Base-by-base conservation (phyloP, 1,284 basidiomycete species). In the Fomitopsis palustris region DNA sequence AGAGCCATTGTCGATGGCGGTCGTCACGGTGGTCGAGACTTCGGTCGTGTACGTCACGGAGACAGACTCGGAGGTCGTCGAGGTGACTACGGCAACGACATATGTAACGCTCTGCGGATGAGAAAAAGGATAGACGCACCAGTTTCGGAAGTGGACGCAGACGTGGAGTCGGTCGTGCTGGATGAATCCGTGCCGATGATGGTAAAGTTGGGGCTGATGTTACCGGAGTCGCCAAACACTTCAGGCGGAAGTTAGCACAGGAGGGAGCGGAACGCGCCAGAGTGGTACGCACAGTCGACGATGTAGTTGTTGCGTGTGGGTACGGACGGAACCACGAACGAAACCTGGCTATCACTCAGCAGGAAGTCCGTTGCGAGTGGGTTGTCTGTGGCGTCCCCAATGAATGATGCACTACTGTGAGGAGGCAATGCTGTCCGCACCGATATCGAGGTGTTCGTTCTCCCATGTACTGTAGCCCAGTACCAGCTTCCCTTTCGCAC, bases 171-270 rank as follows among this genome's bases (percentile, higher is more conserved):
- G 19, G 23, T 25, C 19, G 42, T 41, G 37, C 47, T 41, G 4
- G 45, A 53, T 16, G 61, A 42, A 54, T 61, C 51, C 29, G 61
- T 54, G 54, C 64, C 64, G 55, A 62, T 49, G 64, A 80, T 81
- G 7, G 70, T 68, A 54, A 81, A 81, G 47, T 62, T 0, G 0
- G 65, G 69, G 58, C 77, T 80, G 63, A 69, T 77, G 58, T 82
- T 75, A 35, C 80, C 81, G 47, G 81, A 81, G 64, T 81, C 77
- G 14, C 82, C 82, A 58, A 82, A 74, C 52, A 84, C 81, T 83
- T 47, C 61, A 7, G 43, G 52, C 53, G 27, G 2, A 21, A 31
- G 41, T 60, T 39, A 51, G 49, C 14, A n/a, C 38, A 38, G n/a
- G 19, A 25, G 23, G 19, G 57, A 61, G n/a, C 52, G 51, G 29